Conservation (phyloP, 2,329 filamentous ascomycete species). For the Microcyclosporella mali region DNA sequence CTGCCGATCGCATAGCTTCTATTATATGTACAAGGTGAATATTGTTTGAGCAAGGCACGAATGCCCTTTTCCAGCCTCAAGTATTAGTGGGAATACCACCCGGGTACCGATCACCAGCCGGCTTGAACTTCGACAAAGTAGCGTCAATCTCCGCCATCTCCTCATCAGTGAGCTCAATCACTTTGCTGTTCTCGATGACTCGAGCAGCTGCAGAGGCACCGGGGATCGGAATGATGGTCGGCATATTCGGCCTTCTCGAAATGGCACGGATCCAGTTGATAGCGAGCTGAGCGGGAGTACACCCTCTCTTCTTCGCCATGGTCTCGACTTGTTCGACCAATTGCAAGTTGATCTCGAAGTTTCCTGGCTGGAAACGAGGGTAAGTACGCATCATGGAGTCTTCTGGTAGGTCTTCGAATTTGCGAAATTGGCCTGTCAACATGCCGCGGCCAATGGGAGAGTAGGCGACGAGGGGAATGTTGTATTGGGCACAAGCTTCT, state of each 20-base stretch:
- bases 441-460: conserved; percentile 62
- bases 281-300: conserved; percentile 42
- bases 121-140: conserved; percentile 10
- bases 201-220: conserved; percentile 54
- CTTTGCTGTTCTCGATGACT: conserved; percentile 54
- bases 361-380: conserved; percentile 57
- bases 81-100: background rate
- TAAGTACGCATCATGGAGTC: conserved; percentile 40
- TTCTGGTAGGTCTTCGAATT: conserved; percentile 49
- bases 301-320: conserved; percentile 54
- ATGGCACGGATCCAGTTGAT: conserved; percentile 43
- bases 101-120: conserved; percentile 33
- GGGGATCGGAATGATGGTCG: conserved; percentile 55
- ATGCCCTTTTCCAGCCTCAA: background rate
- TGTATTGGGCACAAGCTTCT: conserved; percentile 51
- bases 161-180: conserved; percentile 38
- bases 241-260: conserved; percentile 36
- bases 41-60: too few relatives aligned
- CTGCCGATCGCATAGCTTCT: too few relatives aligned
- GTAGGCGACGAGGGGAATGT: conserved; percentile 66
- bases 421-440: conserved; percentile 48
- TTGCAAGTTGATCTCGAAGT: conserved; percentile 58
- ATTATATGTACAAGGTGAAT: too few relatives aligned
- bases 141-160: background rate
- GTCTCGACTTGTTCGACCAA: conserved; percentile 53